Evolutionary conservation across 768 basidiomycete species (phyloP).

Genomic region (Amanita exitialis): DNA sequence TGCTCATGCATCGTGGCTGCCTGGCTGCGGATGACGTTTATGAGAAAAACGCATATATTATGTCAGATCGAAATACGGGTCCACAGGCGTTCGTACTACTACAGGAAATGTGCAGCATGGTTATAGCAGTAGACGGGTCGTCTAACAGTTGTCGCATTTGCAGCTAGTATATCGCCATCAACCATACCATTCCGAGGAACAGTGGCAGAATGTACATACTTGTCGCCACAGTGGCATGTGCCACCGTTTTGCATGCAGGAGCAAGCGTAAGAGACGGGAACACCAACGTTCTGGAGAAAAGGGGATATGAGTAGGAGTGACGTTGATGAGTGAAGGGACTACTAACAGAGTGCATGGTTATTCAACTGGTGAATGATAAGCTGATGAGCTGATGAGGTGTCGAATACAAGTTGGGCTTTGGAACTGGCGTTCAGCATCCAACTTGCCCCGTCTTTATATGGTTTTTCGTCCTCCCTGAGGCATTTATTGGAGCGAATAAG

Average conservation of each 20-base stretch:
- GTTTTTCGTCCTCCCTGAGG: background rate
- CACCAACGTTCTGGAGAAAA: background rate
- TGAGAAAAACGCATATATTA: no score
- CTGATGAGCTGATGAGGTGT: no score
- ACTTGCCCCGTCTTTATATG: no score
- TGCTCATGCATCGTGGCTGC: no score
- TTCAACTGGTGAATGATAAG: no score
- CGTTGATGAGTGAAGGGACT: background rate
- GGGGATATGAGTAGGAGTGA: background rate
- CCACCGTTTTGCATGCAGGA: background rate
- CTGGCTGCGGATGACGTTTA: no score
- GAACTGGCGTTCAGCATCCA: no score
- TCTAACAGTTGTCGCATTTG: background rate
- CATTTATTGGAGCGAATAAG: background rate
- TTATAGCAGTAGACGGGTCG: background rate
- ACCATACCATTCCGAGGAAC: background rate
- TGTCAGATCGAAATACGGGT: no score
- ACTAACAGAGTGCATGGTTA: background rate
- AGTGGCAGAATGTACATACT: background rate
- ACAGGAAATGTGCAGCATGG: no score
- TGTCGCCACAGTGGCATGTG: background rate
- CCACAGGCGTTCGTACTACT: no score
- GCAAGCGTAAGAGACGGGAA: background rate
- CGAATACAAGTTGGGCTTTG: no score
- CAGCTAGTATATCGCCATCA: background rate